A percentile compares a stretch with the other conserved stretches of the same genome.
Evolutionary conservation across 768 basidiomycete species (phyloP).

Genomic region (Suillus subaureus): DNA sequence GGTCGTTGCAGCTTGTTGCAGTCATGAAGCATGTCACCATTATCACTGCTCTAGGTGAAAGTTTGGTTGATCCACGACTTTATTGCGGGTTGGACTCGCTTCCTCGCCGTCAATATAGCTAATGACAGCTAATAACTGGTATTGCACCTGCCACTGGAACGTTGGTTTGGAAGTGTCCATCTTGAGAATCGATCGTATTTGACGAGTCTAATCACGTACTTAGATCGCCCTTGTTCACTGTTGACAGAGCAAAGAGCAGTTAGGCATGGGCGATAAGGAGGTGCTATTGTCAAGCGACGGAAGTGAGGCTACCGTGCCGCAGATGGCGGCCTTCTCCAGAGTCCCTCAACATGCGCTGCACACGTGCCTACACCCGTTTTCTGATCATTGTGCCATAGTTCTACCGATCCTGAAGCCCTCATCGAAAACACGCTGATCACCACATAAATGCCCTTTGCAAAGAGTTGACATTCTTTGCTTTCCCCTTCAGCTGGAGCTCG

Average conservation of each 20-base stretch:
- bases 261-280: conserved; percentile 26
- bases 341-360: conserved; percentile 7
- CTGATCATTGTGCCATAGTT: conserved; percentile 6
- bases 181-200: neutral
- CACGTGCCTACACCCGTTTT: conserved; percentile 19
- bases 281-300: conserved; percentile 30
- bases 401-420: conserved; percentile 26
- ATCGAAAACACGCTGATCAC: conserved; percentile 37
- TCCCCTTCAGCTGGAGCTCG: conserved; percentile 20
- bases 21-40: neutral
- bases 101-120: neutral
- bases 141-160: neutral
- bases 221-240: neutral
- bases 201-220: conserved; percentile 3
- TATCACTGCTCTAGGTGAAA: neutral
- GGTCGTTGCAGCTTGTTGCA: neutral
- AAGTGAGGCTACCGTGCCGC: conserved; percentile 26
- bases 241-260: neutral
- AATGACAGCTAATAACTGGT: neutral
- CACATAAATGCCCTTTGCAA: conserved; percentile 32
- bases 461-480: conserved; percentile 12
- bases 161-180: neutral
- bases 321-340: conserved; percentile 19
- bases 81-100: neutral
- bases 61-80: conserved; percentile 3